Conservation (phyloP, 2,329 filamentous ascomycete genomes). For the Cephalotrichum gorgonifer region DNA sequence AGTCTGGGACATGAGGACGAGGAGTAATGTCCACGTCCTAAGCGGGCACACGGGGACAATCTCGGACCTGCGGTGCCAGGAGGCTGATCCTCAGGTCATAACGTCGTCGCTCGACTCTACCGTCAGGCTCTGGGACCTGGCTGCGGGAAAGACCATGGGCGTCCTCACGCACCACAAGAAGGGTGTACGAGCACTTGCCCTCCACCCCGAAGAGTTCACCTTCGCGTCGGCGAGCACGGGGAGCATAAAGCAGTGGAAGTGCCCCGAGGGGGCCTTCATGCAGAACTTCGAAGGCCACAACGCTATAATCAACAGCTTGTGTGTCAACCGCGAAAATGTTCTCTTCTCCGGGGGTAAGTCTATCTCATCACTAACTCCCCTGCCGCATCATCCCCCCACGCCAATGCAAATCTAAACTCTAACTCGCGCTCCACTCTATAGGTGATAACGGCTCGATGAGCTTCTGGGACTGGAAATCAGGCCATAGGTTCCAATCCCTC, state of each 20-base stretch:
- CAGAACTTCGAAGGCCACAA: slow-evolving; percentile 98
- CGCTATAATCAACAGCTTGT: slow-evolving; percentile 86
- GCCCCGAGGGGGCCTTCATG: slow-evolving; percentile 96
- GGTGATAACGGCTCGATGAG: slow-evolving; percentile 89
- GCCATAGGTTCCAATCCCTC: slow-evolving; percentile 78
- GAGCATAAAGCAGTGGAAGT: slow-evolving; percentile 99
- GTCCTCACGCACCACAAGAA: slow-evolving; percentile 98
- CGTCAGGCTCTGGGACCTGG: slow-evolving; percentile 88
- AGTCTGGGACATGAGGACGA: slow-evolving; percentile 97
- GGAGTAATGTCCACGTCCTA: slow-evolving; percentile 91
- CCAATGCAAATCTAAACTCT: neutral
- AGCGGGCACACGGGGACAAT: slow-evolving; percentile 86
- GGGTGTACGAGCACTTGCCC: slow-evolving; percentile 73
- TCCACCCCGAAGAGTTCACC: slow-evolving; percentile 89
- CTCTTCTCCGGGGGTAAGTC: slow-evolving; percentile 70
- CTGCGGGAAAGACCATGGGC: slow-evolving; percentile 91
- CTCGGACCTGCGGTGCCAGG: slow-evolving; percentile 81
- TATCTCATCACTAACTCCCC: neutral
- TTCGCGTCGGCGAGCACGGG: slow-evolving; percentile 88
- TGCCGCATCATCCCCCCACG: neutral
- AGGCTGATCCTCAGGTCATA: slow-evolving; percentile 93
- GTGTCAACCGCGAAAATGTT: slow-evolving; percentile 91
- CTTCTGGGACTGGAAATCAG: slow-evolving; percentile 99
- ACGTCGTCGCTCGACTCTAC: slow-evolving; percentile 87
- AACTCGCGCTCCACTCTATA: slow-evolving; percentile 9